Evolutionary conservation across 352 stramenopile species (phyloP), one percentile per base, ranked within the genome.

Genomic region (Phytophthora ramorum): DNA sequence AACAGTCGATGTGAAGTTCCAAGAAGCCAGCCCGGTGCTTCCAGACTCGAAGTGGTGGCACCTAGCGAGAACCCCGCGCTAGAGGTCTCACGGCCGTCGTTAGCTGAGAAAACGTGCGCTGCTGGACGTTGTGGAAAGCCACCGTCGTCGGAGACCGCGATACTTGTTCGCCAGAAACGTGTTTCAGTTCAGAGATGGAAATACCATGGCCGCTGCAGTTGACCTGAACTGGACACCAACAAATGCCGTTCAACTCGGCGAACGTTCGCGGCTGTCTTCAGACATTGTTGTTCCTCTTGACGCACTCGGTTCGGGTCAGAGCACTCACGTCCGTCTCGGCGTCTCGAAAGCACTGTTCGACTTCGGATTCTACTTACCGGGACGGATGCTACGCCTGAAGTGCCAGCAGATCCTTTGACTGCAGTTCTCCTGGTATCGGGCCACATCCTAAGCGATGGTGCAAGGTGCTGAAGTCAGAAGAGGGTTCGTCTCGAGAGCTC

Each of bases 51-150:
- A 13, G 28, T 45, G 13, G 8, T 35, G 14, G 24, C 14, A 10
- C 34, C 34, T 13, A 37, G 5, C 12, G 32, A 37, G 32, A 37
- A 37, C 32, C 34, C 34, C 5, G 34, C 34, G 34, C 13, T n/a
- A 12, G 34, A 40, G 34, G 34, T 14, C 14, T 40, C 12, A 40
- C 34, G 34, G 2, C 12, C 34, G 17, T 7, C 3, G 34, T 12
- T 40, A 7, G 34, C 12, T 14, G 37, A 44, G 37, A 44, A 22
- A 40, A 44, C 16, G 37, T 17, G 37, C 16, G 2, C 19, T 44
- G 49, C 49, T 57, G 30, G 22, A 20, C 40, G 50, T 35, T 61
- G 50, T 14, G 49, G 58, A 55, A 66, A 55, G 44, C 43, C 32
- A 54, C 43, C 51, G 22, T 63, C 24, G 30, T 51, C 20, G 14